These are phyloP conservation scores for Phytophthora capsici DNA, from an alignment of 352 stramenopile species.

Conservation along the genomic window DNA sequence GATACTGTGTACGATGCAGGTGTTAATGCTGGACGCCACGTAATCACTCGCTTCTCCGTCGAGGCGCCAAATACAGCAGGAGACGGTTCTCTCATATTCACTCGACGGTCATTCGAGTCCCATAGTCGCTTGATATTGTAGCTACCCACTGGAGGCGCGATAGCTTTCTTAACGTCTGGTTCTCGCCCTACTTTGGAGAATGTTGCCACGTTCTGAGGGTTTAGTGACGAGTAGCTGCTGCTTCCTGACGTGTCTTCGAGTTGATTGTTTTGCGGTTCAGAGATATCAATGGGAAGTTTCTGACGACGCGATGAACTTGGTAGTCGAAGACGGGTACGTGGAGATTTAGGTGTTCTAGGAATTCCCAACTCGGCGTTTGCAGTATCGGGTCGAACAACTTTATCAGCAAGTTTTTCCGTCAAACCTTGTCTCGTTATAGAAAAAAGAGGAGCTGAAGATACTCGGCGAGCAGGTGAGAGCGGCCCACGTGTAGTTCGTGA, in stretches of 20 bases:
- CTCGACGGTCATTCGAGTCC: slow-evolving; percentile 29
- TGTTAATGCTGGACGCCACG: slow-evolving; percentile 53
- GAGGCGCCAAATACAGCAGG: slow-evolving; percentile 55
- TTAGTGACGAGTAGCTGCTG: slow-evolving; percentile 27
- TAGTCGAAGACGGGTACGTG: slow-evolving; percentile 21
- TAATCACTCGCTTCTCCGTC: slow-evolving; percentile 47
- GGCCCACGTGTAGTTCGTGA: slow-evolving; percentile 26
- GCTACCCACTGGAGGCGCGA: slow-evolving; percentile 28
- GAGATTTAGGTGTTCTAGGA: slow-evolving; percentile 3
- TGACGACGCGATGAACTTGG: slow-evolving; percentile 11
- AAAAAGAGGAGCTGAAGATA: slow-evolving; percentile 6
- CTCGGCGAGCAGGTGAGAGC: slow-evolving; percentile 5
- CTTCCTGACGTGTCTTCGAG: not conserved
- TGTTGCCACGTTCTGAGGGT: slow-evolving; percentile 10
- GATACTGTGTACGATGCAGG: slow-evolving; percentile 43
- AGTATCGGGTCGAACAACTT: slow-evolving; percentile 4
- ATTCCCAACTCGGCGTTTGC: not conserved
- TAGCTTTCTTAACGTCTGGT: slow-evolving; percentile 1
- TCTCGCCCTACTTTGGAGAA: slow-evolving; percentile 28
- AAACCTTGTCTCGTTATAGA: slow-evolving; percentile 7
- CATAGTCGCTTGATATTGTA: slow-evolving; percentile 64
- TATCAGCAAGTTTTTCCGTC: not conserved
- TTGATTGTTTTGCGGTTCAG: slow-evolving; percentile 14
- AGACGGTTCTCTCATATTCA: slow-evolving; percentile 30
- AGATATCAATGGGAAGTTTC: slow-evolving; percentile 3